phyloP scores from a whole-genome alignment of 768 basidiomycete genomes.

The Lentinula boryana region DNA sequence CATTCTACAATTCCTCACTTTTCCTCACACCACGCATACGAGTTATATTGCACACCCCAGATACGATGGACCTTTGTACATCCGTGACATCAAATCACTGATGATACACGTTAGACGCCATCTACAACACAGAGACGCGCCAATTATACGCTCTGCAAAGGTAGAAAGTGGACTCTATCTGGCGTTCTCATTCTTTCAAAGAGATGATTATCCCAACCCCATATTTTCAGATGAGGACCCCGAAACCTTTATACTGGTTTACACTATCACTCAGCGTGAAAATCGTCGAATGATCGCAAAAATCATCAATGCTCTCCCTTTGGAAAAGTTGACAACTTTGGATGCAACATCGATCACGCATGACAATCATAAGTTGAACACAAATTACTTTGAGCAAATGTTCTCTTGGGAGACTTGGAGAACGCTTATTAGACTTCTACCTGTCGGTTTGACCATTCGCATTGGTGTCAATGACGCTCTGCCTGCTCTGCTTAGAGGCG shows the following conservation, averaged over 20 bases:
- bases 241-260: background rate
- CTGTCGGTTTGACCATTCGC: background rate
- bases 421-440: background rate
- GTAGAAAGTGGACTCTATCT: background rate
- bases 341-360: background rate
- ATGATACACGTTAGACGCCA: background rate
- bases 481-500: background rate
- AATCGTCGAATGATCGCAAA: background rate
- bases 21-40: background rate
- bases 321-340: background rate
- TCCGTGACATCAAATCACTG: background rate
- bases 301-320: background rate
- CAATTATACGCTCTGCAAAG: background rate
- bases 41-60: background rate
- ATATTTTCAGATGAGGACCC: background rate
- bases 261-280: background rate
- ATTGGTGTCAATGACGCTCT: slow-evolving; percentile 1
- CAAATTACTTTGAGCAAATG: background rate
- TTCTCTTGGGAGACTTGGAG: slow-evolving; percentile 2
- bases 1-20: background rate
- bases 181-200: background rate
- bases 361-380: background rate
- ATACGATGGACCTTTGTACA: background rate
- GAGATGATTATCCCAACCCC: background rate
- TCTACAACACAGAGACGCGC: background rate